Evolutionary conservation across 2,329 filamentous ascomycete genomes (phyloP).

Genomic region (Aspergillus proliferans): DNA sequence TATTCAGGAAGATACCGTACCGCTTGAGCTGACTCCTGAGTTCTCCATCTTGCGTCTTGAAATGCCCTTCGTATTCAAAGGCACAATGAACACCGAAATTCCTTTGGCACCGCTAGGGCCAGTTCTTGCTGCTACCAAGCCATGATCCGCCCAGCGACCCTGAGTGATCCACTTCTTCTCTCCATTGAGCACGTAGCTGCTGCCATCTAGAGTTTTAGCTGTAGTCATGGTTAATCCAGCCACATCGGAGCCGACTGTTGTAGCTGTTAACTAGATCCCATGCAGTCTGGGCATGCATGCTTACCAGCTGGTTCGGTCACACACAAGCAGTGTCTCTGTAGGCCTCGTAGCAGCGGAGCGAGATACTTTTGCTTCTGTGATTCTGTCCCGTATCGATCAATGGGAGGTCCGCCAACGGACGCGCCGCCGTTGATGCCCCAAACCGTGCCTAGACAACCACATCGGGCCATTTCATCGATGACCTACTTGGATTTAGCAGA

Average conservation of each 20-base stretch:
- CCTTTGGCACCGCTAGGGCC: conserved; percentile 69
- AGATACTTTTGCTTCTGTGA: conserved; percentile 11
- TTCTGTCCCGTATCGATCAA: conserved; percentile 10
- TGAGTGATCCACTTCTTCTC: conserved; percentile 80
- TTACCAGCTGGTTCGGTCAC: conserved; percentile 9
- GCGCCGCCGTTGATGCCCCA: conserved; percentile 5
- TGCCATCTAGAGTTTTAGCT: conserved; percentile 62
- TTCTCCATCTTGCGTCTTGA: conserved; percentile 10
- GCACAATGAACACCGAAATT: conserved; percentile 65
- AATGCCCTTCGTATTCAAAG: conserved; percentile 54
- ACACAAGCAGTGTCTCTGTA: conserved; percentile 6
- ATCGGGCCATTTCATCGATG: conserved; percentile 9
- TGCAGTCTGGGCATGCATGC: background rate
- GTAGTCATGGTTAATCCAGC: conserved; percentile 68
- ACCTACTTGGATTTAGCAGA: conserved; percentile 1
- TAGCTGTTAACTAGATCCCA: background rate
- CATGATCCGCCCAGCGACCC: conserved; percentile 68
- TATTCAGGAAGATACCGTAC: conserved; percentile 54
- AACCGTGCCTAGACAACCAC: background rate
- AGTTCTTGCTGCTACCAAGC: conserved; percentile 49
- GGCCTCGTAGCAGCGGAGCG: conserved; percentile 7
- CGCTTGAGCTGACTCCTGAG: conserved; percentile 43
- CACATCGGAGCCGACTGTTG: conserved; percentile 58
- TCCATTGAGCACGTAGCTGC: conserved; percentile 57
- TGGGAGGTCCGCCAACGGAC: conserved; percentile 10